Conservation (phyloP, 1,139 yeast genomes). For the Candida tropicalis region DNA sequence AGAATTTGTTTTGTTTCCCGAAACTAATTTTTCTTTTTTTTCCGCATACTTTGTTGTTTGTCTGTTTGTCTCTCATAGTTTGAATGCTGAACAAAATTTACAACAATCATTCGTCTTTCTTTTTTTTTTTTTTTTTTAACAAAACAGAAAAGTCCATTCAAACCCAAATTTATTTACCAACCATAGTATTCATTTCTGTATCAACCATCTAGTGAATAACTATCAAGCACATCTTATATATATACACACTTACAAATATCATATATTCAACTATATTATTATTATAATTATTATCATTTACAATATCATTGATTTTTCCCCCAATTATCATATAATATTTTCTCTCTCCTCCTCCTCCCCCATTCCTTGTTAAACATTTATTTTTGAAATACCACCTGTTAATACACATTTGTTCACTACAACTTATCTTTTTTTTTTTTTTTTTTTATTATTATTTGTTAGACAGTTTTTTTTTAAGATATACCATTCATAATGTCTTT, state of each 20-base stretch:
- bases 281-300: neutral
- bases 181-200: neutral
- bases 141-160: neutral
- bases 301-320: neutral
- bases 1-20: slow-evolving; percentile 57
- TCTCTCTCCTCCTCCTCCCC: too few species aligned
- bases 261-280: neutral
- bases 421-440: too few species aligned
- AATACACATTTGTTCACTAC: neutral
- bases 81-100: slow-evolving; percentile 1
- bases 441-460: neutral
- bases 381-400: neutral
- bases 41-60: neutral
- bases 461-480: neutral
- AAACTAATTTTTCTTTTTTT: slow-evolving; percentile 49
- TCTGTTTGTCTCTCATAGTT: neutral
- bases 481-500: slow-evolving; percentile 11
- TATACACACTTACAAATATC: neutral
- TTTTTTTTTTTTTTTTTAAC: neutral
- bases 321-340: too few species aligned
- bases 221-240: too few species aligned
- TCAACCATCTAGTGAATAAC: too few species aligned
- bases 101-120: slow-evolving; percentile 4
- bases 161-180: neutral
- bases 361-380: neutral